phyloP scores from a whole-genome alignment of 495 filamentous ascomycete genomes.

The Penicillium waksmanii region DNA sequence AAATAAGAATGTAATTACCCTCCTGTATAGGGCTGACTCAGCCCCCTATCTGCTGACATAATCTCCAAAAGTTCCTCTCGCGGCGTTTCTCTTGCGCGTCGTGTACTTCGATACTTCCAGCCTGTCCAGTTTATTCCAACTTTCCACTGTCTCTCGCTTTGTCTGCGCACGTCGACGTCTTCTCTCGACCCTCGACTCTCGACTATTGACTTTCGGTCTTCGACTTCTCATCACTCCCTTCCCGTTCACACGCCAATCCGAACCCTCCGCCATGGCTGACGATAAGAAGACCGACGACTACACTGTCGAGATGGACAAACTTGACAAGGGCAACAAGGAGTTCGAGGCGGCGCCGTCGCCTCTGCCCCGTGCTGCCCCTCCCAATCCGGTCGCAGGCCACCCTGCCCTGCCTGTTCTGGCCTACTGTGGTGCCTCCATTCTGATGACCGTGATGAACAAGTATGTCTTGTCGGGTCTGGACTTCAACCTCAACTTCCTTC shows the following conservation, averaged over 20 bases:
- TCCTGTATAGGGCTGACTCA: neutral
- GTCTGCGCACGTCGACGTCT: neutral
- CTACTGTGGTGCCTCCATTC: conserved; percentile 93
- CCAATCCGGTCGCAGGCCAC: conserved; percentile 61
- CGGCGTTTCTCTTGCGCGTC: conserved; percentile 4
- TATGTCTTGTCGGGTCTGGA: conserved; percentile 88
- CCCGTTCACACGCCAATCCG: neutral
- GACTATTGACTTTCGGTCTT: neutral
- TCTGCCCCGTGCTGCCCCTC: conserved; percentile 38
- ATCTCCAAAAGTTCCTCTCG: conserved; percentile 6
- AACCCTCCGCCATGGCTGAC: conserved; percentile 59
- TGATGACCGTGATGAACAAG: conserved; percentile 99
- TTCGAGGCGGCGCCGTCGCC: conserved; percentile 52
- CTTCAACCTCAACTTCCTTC: conserved; percentile 97
- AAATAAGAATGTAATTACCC: neutral
- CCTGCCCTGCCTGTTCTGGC: conserved; percentile 79
- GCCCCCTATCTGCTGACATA: conserved; percentile 1
- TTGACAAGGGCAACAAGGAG: conserved; percentile 62
- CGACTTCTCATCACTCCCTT: conserved; percentile 7
- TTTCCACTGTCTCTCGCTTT: conserved; percentile 7
- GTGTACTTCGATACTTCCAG: conserved; percentile 15
- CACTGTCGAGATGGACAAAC: conserved; percentile 69
- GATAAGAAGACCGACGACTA: conserved; percentile 89
- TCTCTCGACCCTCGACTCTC: neutral
- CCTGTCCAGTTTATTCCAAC: neutral